These are phyloP conservation scores for Botrytis fabae DNA, from an alignment of 2,329 filamentous ascomycete genomes.

Conservation along the genomic window DNA sequence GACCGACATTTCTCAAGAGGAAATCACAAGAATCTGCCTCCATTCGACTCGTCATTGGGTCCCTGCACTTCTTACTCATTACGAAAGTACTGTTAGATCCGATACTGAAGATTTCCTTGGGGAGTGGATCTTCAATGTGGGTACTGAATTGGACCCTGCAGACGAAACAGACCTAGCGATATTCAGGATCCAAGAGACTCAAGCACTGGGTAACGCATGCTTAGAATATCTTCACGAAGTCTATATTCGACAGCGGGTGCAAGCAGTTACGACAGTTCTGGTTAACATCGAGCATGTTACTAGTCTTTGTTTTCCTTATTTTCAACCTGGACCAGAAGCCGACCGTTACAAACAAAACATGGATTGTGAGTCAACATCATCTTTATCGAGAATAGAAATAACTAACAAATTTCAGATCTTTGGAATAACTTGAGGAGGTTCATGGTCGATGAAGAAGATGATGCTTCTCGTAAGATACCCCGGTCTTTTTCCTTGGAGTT, in stretches of 20 bases:
- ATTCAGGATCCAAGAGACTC: conserved; percentile 20
- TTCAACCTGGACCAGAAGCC: conserved; percentile 26
- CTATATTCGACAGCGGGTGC: conserved; percentile 35
- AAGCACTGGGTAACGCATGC: conserved; percentile 36
- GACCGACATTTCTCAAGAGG: conserved; percentile 42
- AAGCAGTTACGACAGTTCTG: conserved; percentile 36
- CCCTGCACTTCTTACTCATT: conserved; percentile 53
- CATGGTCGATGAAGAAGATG: conserved; percentile 43
- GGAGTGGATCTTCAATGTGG: conserved; percentile 30
- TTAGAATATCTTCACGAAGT: conserved; percentile 38
- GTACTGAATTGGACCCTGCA: conserved; percentile 26
- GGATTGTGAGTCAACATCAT: conserved; percentile 29
- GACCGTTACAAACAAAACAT: conserved; percentile 29
- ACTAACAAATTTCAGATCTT: conserved; percentile 24
- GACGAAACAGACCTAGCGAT: conserved; percentile 22
- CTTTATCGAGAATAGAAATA: background rate
- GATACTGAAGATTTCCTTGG: conserved; percentile 42
- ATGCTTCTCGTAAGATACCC: conserved; percentile 42
- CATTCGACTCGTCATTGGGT: conserved; percentile 50
- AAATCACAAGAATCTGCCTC: conserved; percentile 42
- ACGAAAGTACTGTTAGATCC: conserved; percentile 47
- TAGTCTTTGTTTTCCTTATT: conserved; percentile 33
- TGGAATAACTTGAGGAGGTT: conserved; percentile 38
- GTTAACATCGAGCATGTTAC: conserved; percentile 35
- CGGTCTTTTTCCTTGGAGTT: background rate